phyloP scores from a whole-genome alignment of 2,329 filamentous ascomycete species.

The Curvularia hawaiiensis region DNA sequence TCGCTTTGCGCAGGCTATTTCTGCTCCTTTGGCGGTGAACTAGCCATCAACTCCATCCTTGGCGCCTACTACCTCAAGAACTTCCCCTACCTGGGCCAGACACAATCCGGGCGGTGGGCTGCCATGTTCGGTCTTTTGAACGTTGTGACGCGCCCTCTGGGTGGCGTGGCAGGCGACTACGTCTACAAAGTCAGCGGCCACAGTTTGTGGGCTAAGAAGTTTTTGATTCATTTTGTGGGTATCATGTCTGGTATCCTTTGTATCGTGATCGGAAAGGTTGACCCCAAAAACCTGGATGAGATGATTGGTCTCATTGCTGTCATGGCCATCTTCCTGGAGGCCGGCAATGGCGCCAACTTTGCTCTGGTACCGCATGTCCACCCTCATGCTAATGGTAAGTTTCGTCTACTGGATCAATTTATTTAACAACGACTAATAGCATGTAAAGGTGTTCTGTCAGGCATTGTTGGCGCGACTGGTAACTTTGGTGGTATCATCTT shows the following conservation, averaged over 20 bases:
- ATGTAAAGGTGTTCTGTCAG: conserved; percentile 65
- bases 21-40: conserved; percentile 65
- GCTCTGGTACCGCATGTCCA: conserved; percentile 86
- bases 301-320: conserved; percentile 80
- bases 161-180: conserved; percentile 64
- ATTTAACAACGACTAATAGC: conserved; percentile 16
- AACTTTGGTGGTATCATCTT: conserved; percentile 88
- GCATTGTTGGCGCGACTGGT: conserved; percentile 77
- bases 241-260: conserved; percentile 64
- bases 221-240: conserved; percentile 62
- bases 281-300: conserved; percentile 65
- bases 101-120: conserved; percentile 64
- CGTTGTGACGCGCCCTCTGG: conserved; percentile 68
- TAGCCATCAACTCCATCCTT: conserved; percentile 65
- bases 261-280: conserved; percentile 65
- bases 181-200: conserved; percentile 57
- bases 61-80: conserved; percentile 64
- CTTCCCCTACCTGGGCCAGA: conserved; percentile 61
- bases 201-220: conserved; percentile 68
- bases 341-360: conserved; percentile 85
- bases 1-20: conserved; percentile 61
- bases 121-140: conserved; percentile 80
- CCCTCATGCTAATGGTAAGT: conserved; percentile 75
- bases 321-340: conserved; percentile 82
- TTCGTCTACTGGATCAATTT: neutral